Evolutionary conservation across 345 rosid species (phyloP).

Genomic region (Eucalyptus virginea): DNA sequence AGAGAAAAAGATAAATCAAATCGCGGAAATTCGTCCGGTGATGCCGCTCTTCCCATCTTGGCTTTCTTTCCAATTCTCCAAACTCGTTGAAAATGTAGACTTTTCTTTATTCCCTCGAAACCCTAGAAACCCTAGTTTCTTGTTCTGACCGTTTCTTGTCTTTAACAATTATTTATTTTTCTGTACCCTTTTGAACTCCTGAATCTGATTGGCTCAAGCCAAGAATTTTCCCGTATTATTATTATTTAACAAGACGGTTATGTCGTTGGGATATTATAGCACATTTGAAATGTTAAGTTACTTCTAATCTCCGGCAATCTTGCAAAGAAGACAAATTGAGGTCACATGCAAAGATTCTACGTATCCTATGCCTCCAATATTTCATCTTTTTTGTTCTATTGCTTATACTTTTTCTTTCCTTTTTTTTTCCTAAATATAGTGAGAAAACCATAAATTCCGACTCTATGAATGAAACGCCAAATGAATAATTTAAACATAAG

Average conservation of each 20-base stretch:
- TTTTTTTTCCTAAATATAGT: neutral
- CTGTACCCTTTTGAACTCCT: neutral
- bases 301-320: neutral
- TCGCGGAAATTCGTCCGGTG: neutral
- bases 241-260: neutral
- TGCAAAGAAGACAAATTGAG: neutral
- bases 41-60: neutral
- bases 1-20: neutral
- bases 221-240: neutral
- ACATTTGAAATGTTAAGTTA: neutral
- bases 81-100: neutral
- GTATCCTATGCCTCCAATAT: neutral
- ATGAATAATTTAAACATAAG: neutral
- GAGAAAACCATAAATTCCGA: neutral
- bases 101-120: neutral
- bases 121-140: neutral
- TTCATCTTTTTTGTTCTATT: neutral
- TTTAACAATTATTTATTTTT: neutral
- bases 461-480: neutral
- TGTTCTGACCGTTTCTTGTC: neutral
- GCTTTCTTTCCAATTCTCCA: neutral
- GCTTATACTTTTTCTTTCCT: neutral
- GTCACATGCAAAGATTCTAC: neutral
- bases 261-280: neutral
- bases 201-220: neutral